Percentiles rank a stretch among this genome's conserved stretches.
Conservation (phyloP, 108 stramenopile genomes). For the Bacterosira constricta region DNA sequence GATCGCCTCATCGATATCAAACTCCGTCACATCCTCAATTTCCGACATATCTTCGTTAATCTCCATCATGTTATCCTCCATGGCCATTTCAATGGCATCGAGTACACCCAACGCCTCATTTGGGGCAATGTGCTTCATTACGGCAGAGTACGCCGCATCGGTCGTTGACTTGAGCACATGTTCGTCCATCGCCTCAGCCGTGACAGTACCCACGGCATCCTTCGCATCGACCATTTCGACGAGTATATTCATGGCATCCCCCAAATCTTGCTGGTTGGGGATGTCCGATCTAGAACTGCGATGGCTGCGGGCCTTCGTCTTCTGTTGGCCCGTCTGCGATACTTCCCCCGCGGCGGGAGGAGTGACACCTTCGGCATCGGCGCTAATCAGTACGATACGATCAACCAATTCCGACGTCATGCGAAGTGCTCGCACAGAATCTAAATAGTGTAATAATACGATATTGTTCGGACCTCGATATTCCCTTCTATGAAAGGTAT, state of each 20-base stretch:
- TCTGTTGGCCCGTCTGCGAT: no score
- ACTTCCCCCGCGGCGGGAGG: background rate
- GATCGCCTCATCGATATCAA: background rate
- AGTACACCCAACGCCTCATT: background rate
- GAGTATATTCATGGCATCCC: background rate
- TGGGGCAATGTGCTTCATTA: background rate
- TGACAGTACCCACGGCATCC: background rate
- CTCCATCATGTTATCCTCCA: background rate
- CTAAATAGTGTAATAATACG: background rate
- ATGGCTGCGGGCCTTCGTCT: no score
- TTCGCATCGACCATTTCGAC: background rate
- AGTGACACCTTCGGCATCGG: background rate
- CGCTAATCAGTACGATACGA: background rate
- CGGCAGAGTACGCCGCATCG: background rate
- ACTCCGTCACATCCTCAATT: background rate
- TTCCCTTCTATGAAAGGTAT: background rate
- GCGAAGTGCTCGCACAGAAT: background rate
- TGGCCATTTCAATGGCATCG: background rate
- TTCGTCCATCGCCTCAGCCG: background rate
- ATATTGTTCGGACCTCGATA: background rate
- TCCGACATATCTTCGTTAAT: background rate
- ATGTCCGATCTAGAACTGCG: no score
- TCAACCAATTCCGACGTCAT: background rate
- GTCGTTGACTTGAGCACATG: background rate
- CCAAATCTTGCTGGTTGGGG: no score